These are phyloP conservation scores for Rubia balearica DNA, from an alignment of 305 asterid genomes.

Conservation along the genomic window DNA sequence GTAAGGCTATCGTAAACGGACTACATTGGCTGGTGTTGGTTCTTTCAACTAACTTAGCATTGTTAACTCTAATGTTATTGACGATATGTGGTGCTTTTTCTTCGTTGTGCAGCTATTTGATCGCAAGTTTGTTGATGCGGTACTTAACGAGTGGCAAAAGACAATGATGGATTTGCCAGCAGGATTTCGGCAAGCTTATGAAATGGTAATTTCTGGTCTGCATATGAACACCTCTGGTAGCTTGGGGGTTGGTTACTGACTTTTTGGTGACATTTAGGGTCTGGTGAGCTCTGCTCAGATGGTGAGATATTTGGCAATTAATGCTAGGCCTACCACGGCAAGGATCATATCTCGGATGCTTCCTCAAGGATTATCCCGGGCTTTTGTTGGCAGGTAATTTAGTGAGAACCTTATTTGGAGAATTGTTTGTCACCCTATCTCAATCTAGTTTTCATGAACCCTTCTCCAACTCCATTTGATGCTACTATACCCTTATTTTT, in stretches of 20 bases:
- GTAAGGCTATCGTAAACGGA: slow-evolving; percentile 32
- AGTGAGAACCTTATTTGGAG: background rate
- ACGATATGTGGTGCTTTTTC: background rate
- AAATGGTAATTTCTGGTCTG: slow-evolving; percentile 55
- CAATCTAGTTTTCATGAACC: background rate
- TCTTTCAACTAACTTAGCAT: background rate
- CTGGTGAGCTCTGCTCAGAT: slow-evolving; percentile 95
- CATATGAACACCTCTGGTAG: slow-evolving; percentile 11
- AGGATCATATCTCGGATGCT: slow-evolving; percentile 79
- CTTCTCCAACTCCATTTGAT: background rate
- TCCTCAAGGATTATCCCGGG: slow-evolving; percentile 82
- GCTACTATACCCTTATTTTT: background rate
- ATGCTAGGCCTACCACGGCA: slow-evolving; percentile 83
- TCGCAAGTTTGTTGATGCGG: slow-evolving; percentile 89
- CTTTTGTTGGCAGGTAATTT: slow-evolving; percentile 80
- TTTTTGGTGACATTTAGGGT: slow-evolving; percentile 50
- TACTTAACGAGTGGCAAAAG: slow-evolving; percentile 95
- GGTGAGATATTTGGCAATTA: slow-evolving; percentile 72
- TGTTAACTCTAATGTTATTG: background rate
- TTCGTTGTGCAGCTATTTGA: slow-evolving; percentile 63
- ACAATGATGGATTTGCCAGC: slow-evolving; percentile 97
- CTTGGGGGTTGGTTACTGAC: slow-evolving; percentile 22
- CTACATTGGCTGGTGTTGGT: background rate
- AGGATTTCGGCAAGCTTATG: slow-evolving; percentile 95
- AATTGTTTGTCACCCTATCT: background rate